Evolutionary conservation across 2,329 filamentous ascomycete species (phyloP), one percentile per base, ranked within the genome.

Genomic region (Penicillium vulpinum): DNA sequence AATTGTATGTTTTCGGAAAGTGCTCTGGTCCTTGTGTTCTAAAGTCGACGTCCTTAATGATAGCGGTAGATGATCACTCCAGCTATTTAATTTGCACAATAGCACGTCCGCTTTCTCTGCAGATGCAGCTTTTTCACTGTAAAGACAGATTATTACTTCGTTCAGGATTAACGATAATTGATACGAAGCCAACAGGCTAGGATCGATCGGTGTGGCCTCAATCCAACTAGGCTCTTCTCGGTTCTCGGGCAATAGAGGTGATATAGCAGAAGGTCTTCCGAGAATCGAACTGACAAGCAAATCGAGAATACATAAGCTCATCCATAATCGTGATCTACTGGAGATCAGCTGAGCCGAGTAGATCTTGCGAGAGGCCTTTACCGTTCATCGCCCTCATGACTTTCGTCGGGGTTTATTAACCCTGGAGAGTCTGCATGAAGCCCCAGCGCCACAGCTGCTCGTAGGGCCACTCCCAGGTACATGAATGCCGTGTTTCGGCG

Each of bases 401-500:
- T 61, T 28, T 70, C 65, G 15, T 51, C 41, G 2, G 36, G 48
- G 6, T 51, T 51, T 11, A 61, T 36, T 21, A 60, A 48, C 16
- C 57, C 60, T 7, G 60, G 58, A 6, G 56, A 53, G 28, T 68
- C 68, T 21, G 58, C 62, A 18, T 86, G 83, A 7, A 87, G 64
- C 0, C 85, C 85, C 0, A 87, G 64, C 0, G 83, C 82, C 4
- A 81, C 80, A 0, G 85, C 84, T 0, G 84, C 81, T 51, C 83
- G 80, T 0, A 81, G 77, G 1, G 85, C 84, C 9, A 87, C 80
- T 0, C 84, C 84, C 2, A 87, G 68, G 54, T 87, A 87, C 81
- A 87, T 85, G 51, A 85, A 87, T 0, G 84, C 84, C 0, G 84
- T 78, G 54, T 86, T 86, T 9, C 83, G 75, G 31, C 82, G 81